These are phyloP conservation scores for Rhododendron molle DNA, from an alignment of 148 eudicot species.

Conservation along the genomic window DNA sequence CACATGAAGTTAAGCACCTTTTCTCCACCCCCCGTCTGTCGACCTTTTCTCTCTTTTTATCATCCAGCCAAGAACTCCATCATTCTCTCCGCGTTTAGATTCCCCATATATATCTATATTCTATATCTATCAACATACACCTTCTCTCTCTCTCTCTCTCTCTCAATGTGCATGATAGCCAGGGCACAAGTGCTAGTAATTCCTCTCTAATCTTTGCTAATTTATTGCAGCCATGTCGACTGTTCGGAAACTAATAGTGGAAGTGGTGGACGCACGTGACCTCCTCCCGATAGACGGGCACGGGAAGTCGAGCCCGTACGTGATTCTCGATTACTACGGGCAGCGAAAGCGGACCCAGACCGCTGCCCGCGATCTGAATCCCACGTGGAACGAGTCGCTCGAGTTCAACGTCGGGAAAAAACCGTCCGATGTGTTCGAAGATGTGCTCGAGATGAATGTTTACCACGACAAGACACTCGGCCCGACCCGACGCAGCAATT, in stretches of 20 bases:
- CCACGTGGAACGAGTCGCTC: constrained; percentile 69
- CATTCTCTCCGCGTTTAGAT: constrained; percentile 2
- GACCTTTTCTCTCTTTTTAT: not conserved
- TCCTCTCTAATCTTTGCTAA: not conserved
- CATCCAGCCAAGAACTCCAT: constrained; percentile 11
- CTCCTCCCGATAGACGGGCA: constrained; percentile 86
- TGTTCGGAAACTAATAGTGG: constrained; percentile 57
- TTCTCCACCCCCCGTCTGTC: not conserved
- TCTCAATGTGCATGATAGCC: not conserved
- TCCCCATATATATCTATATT: not conserved
- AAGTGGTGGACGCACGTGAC: constrained; percentile 69
- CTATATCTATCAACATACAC: not conserved
- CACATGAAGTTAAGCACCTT: constrained; percentile 52
- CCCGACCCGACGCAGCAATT: constrained; percentile 63
- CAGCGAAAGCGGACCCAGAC: constrained; percentile 69
- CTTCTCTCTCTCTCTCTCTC: not conserved
- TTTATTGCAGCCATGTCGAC: constrained; percentile 29
- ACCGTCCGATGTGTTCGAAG: constrained; percentile 54
- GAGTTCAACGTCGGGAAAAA: constrained; percentile 62
- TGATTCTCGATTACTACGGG: constrained; percentile 64
- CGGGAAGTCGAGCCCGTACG: constrained; percentile 84
- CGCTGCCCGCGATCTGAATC: constrained; percentile 49
- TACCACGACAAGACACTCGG: constrained; percentile 70
- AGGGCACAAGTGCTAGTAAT: not conserved
- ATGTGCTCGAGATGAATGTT: constrained; percentile 66